Evolutionary conservation across 805 yeast genomes (phyloP).

Genomic region (Nadsonia fulvescens): DNA sequence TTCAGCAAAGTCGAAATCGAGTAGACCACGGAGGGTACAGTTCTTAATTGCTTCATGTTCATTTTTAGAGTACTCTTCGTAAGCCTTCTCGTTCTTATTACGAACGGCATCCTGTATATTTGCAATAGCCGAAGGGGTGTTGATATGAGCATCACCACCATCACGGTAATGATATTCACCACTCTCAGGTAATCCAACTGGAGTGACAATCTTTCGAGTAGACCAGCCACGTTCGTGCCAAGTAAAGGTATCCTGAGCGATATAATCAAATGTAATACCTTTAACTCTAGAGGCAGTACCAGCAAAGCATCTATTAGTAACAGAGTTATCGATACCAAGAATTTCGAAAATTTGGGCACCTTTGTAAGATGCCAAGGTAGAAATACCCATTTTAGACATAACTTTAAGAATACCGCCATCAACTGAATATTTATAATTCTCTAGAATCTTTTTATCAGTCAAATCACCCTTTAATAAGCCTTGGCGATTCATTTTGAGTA

Average conservation of each 20-base stretch:
- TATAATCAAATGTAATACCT: slow-evolving; percentile 88
- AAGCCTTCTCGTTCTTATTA: slow-evolving; percentile 86
- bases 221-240: slow-evolving; percentile 90
- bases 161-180: slow-evolving; percentile 99
- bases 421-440: slow-evolving; percentile 67
- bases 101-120: slow-evolving; percentile 95
- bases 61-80: slow-evolving; percentile 72
- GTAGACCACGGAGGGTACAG: slow-evolving; percentile 85
- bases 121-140: slow-evolving; percentile 90
- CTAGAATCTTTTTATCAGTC: slow-evolving; percentile 40
- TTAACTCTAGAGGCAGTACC: slow-evolving; percentile 95
- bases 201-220: slow-evolving; percentile 47
- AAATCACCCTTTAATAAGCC: slow-evolving; percentile 34
- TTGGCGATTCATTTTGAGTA: slow-evolving; percentile 69
- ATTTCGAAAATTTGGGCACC: slow-evolving; percentile 99
- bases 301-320: slow-evolving; percentile 85
- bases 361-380: slow-evolving; percentile 93
- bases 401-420: slow-evolving; percentile 90
- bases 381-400: slow-evolving; percentile 98
- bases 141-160: slow-evolving; percentile 91
- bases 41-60: slow-evolving; percentile 82
- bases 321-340: slow-evolving; percentile 86
- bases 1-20: slow-evolving; percentile 69
- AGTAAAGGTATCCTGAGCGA: slow-evolving; percentile 92
- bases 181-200: slow-evolving; percentile 69